Percentiles rank a stretch among this genome's conserved stretches.
Conservation (phyloP, 2,329 filamentous ascomycete genomes). For the Colletotrichum lini region DNA sequence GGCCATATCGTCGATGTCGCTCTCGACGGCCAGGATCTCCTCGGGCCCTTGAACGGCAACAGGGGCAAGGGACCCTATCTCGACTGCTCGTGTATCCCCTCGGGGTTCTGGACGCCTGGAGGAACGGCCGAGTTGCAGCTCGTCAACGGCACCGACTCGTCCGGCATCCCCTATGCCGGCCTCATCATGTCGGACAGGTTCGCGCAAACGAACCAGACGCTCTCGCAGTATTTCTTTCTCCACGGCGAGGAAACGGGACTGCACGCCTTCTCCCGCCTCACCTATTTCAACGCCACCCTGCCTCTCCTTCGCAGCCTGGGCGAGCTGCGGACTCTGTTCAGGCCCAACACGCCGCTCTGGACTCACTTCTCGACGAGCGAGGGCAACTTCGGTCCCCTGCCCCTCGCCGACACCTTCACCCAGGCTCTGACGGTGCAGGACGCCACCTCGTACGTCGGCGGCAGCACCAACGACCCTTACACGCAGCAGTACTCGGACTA, state of each 20-base stretch:
- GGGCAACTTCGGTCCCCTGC: conserved; percentile 64
- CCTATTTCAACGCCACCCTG: conserved; percentile 70
- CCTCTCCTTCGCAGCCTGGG: conserved; percentile 71
- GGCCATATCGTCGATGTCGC: conserved; percentile 53
- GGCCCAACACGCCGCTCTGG: conserved; percentile 72
- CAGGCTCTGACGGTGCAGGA: conserved; percentile 70
- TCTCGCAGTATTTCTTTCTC: conserved; percentile 77
- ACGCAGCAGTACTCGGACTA: conserved; percentile 70
- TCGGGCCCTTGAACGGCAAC: conserved; percentile 54
- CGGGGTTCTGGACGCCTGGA: conserved; percentile 72
- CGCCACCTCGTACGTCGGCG: conserved; percentile 73
- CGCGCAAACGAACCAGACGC: conserved; percentile 67
- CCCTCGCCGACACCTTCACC: conserved; percentile 56
- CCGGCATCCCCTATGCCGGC: conserved; percentile 69
- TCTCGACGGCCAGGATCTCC: conserved; percentile 62
- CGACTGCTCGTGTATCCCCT: conserved; percentile 74
- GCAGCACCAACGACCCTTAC: conserved; percentile 68
- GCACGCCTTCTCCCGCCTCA: conserved; percentile 72
- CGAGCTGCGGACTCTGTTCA: conserved; percentile 73
- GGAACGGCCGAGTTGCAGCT: conserved; percentile 61
- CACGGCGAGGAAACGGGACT: conserved; percentile 74
- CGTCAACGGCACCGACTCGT: conserved; percentile 61
- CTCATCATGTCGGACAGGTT: conserved; percentile 73
- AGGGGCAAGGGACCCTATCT: conserved; percentile 70
- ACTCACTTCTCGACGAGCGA: conserved; percentile 73